Conservation (phyloP, 75 land plant species). For the Cryptomeria japonica region DNA sequence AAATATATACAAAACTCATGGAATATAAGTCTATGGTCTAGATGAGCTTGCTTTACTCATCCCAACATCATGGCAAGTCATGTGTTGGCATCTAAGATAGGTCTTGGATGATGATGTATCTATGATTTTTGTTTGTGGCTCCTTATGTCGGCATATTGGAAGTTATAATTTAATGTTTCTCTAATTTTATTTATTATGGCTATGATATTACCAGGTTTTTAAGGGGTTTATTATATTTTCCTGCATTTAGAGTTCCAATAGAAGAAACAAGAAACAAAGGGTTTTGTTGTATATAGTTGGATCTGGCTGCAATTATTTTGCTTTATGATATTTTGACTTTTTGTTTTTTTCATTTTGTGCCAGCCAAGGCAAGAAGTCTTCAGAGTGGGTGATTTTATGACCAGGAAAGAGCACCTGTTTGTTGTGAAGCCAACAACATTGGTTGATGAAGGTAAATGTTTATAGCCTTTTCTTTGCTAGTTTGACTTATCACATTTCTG, state of each 20-base stretch:
- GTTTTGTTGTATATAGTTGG: neutral
- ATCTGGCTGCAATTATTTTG: neutral
- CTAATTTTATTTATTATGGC: neutral
- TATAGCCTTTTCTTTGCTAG: neutral
- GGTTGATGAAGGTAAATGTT: conserved; percentile 79
- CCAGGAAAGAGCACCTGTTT: conserved; percentile 48
- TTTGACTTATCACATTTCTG: neutral
- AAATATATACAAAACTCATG: too few relatives aligned
- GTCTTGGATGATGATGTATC: too few relatives aligned
- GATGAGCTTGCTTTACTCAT: too few relatives aligned
- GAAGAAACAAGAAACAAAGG: neutral
- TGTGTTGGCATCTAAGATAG: too few relatives aligned
- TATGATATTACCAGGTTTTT: neutral
- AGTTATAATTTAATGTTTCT: neutral
- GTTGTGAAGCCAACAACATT: conserved; percentile 66
- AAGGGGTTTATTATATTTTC: neutral
- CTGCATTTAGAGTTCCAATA: neutral
- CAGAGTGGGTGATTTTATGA: conserved; percentile 95
- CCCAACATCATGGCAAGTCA: too few relatives aligned
- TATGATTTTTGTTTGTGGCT: too few relatives aligned
- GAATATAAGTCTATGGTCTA: too few relatives aligned
- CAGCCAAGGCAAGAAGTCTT: conserved; percentile 59
- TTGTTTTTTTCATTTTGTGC: neutral
- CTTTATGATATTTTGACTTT: neutral
- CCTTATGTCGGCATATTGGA: neutral